Conservation (phyloP, 768 basidiomycete genomes). For the Mycena belliarum region DNA sequence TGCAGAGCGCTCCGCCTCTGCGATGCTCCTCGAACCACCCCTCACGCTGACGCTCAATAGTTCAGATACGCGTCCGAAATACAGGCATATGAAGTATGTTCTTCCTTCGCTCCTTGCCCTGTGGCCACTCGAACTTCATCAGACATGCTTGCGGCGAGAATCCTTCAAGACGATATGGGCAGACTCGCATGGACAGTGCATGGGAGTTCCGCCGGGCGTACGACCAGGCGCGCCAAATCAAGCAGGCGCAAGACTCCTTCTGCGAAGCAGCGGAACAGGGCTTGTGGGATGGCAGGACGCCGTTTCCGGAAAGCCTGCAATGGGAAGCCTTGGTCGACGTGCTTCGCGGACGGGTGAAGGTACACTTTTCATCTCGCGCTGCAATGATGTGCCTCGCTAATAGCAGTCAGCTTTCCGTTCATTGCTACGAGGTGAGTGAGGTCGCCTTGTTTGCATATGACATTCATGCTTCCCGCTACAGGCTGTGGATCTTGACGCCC, state of each 20-base stretch:
- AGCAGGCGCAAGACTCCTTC: constrained; percentile 65
- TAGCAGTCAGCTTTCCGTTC: constrained; percentile 39
- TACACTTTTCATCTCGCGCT: constrained; percentile 24
- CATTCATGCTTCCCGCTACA: too few relatives aligned
- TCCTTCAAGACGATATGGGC: constrained; percentile 43
- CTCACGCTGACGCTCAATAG: constrained; percentile 45
- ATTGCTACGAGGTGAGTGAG: constrained; percentile 46
- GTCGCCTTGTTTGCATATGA: too few relatives aligned
- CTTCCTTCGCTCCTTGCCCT: constrained; percentile 22
- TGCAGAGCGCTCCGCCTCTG: constrained; percentile 59
- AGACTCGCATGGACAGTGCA: constrained; percentile 58
- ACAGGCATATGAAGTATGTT: constrained; percentile 87
- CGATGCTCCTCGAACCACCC: constrained; percentile 75
- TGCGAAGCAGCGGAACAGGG: constrained; percentile 51
- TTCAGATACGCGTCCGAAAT: constrained; percentile 37
- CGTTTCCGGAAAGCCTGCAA: constrained; percentile 68
- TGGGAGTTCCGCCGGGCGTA: constrained; percentile 77
- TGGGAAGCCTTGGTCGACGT: constrained; percentile 75
- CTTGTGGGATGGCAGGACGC: constrained; percentile 41
- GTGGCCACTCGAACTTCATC: neutral
- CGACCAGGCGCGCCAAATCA: constrained; percentile 64
- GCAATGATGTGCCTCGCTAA: neutral
- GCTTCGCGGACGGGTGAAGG: constrained; percentile 74
- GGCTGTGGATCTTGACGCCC: constrained; percentile 65
- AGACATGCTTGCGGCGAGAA: constrained; percentile 80